These are phyloP conservation scores for Yamadazyma trypodendri DNA, from an alignment of 1,139 yeast species.

Conservation along the genomic window DNA sequence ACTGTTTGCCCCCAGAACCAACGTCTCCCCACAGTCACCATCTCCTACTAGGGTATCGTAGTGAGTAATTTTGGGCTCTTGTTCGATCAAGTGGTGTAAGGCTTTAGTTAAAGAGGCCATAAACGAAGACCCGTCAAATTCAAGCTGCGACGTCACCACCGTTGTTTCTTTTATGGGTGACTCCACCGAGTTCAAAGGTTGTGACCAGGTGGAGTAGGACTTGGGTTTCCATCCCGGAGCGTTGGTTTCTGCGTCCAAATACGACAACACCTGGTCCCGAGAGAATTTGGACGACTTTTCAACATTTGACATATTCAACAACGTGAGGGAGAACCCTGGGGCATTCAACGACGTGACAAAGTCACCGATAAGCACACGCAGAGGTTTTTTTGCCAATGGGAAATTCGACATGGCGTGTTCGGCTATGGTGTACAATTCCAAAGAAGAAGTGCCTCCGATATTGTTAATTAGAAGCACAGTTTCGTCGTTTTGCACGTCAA, in stretches of 20 bases:
- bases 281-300: slow-evolving; percentile 31
- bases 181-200: slow-evolving; percentile 16
- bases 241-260: slow-evolving; percentile 67
- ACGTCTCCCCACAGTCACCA: slow-evolving; percentile 95
- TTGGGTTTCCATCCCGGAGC: slow-evolving; percentile 82
- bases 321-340: slow-evolving; percentile 85
- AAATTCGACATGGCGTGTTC: slow-evolving; percentile 46
- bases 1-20: slow-evolving; percentile 79
- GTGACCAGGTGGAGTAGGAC: slow-evolving; percentile 28
- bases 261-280: slow-evolving; percentile 35
- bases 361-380: slow-evolving; percentile 66
- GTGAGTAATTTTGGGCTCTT: slow-evolving; percentile 79
- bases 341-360: slow-evolving; percentile 85
- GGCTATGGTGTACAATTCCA: slow-evolving; percentile 70
- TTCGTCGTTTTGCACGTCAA: slow-evolving; percentile 56
- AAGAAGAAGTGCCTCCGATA: slow-evolving; percentile 80
- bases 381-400: slow-evolving; percentile 53
- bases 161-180: slow-evolving; percentile 30
- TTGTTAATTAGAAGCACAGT: slow-evolving; percentile 72
- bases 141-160: slow-evolving; percentile 32
- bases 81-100: slow-evolving; percentile 46
- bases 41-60: slow-evolving; percentile 92
- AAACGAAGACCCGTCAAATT: slow-evolving; percentile 41
- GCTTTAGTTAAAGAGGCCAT: slow-evolving; percentile 45
- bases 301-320: slow-evolving; percentile 59